These are phyloP conservation scores for Paspalum vaginatum DNA, from an alignment of 176 grass and related monocot species.

Conservation along the genomic window DNA sequence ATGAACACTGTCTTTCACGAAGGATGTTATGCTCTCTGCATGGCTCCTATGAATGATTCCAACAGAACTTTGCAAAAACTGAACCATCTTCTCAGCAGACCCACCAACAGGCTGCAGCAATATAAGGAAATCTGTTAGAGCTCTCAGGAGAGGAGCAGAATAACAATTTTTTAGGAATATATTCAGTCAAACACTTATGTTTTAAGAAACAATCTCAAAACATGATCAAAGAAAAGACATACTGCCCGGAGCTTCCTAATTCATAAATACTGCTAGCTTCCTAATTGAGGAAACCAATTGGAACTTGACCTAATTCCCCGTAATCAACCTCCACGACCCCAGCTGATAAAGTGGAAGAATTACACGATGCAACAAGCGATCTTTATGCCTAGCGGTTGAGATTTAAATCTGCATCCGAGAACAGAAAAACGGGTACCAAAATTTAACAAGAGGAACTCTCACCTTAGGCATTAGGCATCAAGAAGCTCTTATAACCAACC, in stretches of 20 bases:
- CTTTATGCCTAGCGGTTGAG: not conserved
- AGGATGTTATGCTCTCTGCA: constrained; percentile 74
- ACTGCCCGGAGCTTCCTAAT: not conserved
- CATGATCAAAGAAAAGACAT: not conserved
- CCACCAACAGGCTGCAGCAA: constrained; percentile 55
- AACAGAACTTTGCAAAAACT: constrained; percentile 58
- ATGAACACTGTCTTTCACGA: constrained; percentile 59
- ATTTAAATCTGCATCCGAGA: not conserved
- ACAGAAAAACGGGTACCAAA: not conserved
- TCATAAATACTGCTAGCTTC: too few relatives aligned
- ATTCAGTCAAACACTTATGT: not conserved
- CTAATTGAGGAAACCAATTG: not conserved
- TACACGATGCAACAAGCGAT: not conserved
- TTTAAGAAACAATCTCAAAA: not conserved
- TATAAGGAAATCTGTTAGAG: not conserved
- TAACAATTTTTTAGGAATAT: not conserved
- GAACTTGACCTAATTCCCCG: not conserved
- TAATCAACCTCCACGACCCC: not conserved
- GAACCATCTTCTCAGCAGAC: constrained; percentile 60
- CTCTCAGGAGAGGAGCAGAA: not conserved
- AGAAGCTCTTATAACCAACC: not conserved
- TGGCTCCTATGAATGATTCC: constrained; percentile 78
- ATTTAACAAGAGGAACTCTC: not conserved
- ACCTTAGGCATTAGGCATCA: not conserved
- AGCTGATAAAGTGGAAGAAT: not conserved